Base-by-base conservation (phyloP, 805 yeast species). In the Hyphopichia homilentoma region DNA sequence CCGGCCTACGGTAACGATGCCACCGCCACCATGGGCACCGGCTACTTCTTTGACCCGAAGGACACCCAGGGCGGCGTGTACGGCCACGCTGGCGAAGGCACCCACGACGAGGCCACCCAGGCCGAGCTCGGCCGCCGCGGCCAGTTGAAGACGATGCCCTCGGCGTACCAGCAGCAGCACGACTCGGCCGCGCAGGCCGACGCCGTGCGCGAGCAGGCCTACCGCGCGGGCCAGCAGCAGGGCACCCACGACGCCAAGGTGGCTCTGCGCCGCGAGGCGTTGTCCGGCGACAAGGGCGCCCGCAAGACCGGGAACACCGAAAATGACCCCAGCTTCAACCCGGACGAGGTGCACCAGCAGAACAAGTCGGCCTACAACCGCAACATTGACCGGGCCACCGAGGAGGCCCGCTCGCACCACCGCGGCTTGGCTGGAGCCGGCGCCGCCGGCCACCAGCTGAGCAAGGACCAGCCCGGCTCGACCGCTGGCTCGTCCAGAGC, bases 11-110 rank as follows among this genome's bases (percentile, higher is more conserved):
- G 48, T 17, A 49, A 59, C 35, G 59, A 53, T 26, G 63, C 67
- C 17, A 39, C 35, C 21, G 43, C 44, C 11, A 43, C 35, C 7
- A 34, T 48, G 21, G 68, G 67, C 19, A 39, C 45, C 7, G 68
- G 68, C 8, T 41, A 43, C 30, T 61, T 50, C 36, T 61, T 46
- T 36, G 57, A 59, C 30, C 66, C 68, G 8, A 47, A 40, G 37
- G 66, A 60, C 40, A 59, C 66, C 21, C 65, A 60, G 39, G 63
- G 62, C 16, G 61, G 64, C 14, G 36, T 45, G 29, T 53, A 52
- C 34, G 37, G 38, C 17, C 24, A 40, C 25, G 25, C 27, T 16
- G 34, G 30, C 21, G 32, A 28, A 21, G 31, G 24, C 11, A 25
- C 22, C 12, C 32, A 44, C 32, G 32, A 46, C n/a, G 62, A 57